A percentile compares a stretch with the other conserved stretches of the same genome.
Conservation (phyloP, 2,329 filamentous ascomycete genomes). For the Aspergillus intermedius region DNA sequence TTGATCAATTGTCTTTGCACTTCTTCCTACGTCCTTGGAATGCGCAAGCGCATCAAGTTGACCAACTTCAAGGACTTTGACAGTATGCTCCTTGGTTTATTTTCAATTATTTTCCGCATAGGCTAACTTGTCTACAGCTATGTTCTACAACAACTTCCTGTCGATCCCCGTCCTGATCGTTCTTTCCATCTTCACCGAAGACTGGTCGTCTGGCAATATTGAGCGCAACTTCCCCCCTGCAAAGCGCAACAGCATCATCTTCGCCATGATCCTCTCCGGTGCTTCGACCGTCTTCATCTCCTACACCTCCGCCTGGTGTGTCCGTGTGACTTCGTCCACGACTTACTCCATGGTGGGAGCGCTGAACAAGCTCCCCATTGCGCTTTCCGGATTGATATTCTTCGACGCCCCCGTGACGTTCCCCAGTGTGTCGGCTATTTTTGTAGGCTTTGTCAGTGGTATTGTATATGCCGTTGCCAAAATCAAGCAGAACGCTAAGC, state of each 20-base stretch:
- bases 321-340: conserved; percentile 92
- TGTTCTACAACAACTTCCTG: conserved; percentile 99
- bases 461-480: conserved; percentile 86
- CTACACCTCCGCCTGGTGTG: conserved; percentile 99
- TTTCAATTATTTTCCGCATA: background rate
- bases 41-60: conserved; percentile 98
- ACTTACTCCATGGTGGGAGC: conserved; percentile 99
- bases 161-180: conserved; percentile 86
- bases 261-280: conserved; percentile 91
- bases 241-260: conserved; percentile 68
- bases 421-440: conserved; percentile 84
- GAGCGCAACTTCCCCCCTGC: conserved; percentile 80
- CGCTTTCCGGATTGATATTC: conserved; percentile 85
- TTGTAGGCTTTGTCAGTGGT: conserved; percentile 84
- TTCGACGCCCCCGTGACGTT: conserved; percentile 91
- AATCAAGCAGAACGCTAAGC: conserved; percentile 66
- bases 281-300: conserved; percentile 94
- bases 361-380: conserved; percentile 95
- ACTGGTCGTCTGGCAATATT: conserved; percentile 86
- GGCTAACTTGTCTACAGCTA: conserved; percentile 55
- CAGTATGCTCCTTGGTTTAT: conserved; percentile 57
- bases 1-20: conserved; percentile 92
- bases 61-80: conserved; percentile 99
- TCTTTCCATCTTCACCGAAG: conserved; percentile 75
- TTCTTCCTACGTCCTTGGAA: conserved; percentile 79